A percentile compares a stretch with the other conserved stretches of the same genome.
Conservation (phyloP, 208 protist genomes). For the Leishmania tarentolae region DNA sequence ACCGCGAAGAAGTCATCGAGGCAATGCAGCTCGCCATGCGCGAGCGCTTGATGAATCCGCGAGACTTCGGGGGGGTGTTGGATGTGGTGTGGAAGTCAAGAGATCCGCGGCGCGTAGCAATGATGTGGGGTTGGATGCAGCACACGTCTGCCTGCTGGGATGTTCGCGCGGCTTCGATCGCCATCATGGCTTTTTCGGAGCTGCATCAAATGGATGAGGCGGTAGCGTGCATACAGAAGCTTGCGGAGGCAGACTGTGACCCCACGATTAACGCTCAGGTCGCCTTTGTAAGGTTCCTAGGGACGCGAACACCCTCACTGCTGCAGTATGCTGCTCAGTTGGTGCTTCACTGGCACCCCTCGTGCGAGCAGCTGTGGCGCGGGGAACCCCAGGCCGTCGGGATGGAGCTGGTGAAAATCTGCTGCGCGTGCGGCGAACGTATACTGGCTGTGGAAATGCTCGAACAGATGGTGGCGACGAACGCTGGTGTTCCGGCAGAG, state of each 20-base stretch:
- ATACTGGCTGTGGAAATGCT: slow-evolving; percentile 21
- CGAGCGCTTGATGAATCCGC: slow-evolving; percentile 52
- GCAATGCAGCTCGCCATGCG: slow-evolving; percentile 49
- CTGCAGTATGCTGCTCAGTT: slow-evolving; percentile 77
- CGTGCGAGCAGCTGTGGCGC: slow-evolving; percentile 23
- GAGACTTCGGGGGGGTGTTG: slow-evolving; percentile 57
- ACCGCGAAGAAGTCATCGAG: slow-evolving; percentile 44
- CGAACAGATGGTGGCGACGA: slow-evolving; percentile 24
- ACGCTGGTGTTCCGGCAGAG: slow-evolving; percentile 24
- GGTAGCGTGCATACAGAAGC: slow-evolving; percentile 60
- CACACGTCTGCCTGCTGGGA: slow-evolving; percentile 86
- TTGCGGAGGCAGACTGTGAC: slow-evolving; percentile 56
- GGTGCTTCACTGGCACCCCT: slow-evolving; percentile 67
- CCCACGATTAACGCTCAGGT: slow-evolving; percentile 61
- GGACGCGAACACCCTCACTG: slow-evolving; percentile 39
- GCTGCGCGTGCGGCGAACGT: slow-evolving; percentile 4
- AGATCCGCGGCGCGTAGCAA: slow-evolving; percentile 34
- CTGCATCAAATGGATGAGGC: slow-evolving; percentile 47
- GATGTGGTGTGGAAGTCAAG: slow-evolving; percentile 37
- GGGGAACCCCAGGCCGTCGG: slow-evolving; percentile 40
- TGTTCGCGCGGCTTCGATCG: slow-evolving; percentile 48
- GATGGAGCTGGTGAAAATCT: slow-evolving; percentile 43
- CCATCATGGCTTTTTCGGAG: slow-evolving; percentile 51
- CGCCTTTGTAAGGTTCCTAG: slow-evolving; percentile 51
- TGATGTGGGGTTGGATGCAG: slow-evolving; percentile 81